Evolutionary conservation across 192 early-diverging fungal species (phyloP).

Genomic region (Coemansia sp.): DNA sequence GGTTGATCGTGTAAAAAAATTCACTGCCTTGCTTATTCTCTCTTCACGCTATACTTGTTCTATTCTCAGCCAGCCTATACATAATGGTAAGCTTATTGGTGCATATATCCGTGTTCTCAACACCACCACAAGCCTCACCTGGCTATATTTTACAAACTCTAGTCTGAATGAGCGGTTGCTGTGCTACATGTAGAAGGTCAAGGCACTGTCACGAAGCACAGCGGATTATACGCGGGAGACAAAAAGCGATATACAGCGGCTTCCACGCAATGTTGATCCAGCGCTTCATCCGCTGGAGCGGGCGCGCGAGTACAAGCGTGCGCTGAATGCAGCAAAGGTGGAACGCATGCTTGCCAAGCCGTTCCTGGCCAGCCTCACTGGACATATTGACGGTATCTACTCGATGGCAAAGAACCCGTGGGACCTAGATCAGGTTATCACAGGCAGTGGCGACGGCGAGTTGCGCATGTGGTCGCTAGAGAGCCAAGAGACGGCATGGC

Average conservation of each 20-base stretch:
- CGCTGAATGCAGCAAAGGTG: slow-evolving; percentile 89
- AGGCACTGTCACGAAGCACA: slow-evolving; percentile 82
- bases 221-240: slow-evolving; percentile 79
- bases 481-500: slow-evolving; percentile 75
- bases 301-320: slow-evolving; percentile 92
- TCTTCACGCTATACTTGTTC: slow-evolving; percentile 2
- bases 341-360: slow-evolving; percentile 97
- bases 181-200: slow-evolving; percentile 75
- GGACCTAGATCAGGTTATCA: slow-evolving; percentile 75
- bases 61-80: background rate
- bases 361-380: slow-evolving; percentile 83
- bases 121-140: no score
- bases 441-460: slow-evolving; percentile 95
- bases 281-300: slow-evolving; percentile 90
- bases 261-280: slow-evolving; percentile 88
- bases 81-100: slow-evolving; percentile 5
- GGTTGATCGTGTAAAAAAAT: background rate
- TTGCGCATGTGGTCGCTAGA: slow-evolving; percentile 88
- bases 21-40: background rate
- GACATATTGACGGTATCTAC: slow-evolving; percentile 96
- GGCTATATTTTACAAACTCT: no score
- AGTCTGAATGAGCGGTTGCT: no score
- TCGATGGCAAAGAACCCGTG: slow-evolving; percentile 91
- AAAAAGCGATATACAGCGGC: slow-evolving; percentile 79
- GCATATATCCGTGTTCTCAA: no score